Evolutionary conservation across 1,284 basidiomycete species (phyloP).

Genomic region (Abortiporus biennis): DNA sequence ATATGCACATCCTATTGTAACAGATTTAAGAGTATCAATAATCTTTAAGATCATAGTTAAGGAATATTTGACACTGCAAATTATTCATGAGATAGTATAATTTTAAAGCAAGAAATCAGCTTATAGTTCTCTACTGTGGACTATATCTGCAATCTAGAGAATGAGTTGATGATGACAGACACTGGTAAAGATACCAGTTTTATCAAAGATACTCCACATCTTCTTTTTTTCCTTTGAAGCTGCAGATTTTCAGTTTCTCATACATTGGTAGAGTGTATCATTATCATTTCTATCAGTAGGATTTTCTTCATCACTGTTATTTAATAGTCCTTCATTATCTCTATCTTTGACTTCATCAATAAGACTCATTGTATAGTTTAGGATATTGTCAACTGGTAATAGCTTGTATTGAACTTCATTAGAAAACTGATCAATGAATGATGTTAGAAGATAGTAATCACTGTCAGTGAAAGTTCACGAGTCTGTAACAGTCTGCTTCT

Average conservation of each 20-base stretch:
- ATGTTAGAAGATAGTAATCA: constrained; percentile 17
- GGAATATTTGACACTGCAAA: constrained; percentile 29
- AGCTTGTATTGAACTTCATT: constrained; percentile 21
- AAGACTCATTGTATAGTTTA: not conserved
- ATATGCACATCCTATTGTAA: constrained; percentile 12
- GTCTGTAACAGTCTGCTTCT: constrained; percentile 7
- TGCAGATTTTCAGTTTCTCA: constrained; percentile 28
- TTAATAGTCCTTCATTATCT: not conserved
- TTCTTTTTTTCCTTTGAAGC: constrained; percentile 25
- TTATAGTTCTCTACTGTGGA: constrained; percentile 26
- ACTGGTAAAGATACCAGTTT: constrained; percentile 26
- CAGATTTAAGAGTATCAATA: constrained; percentile 14
- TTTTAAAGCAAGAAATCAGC: constrained; percentile 4
- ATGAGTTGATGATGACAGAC: constrained; percentile 25
- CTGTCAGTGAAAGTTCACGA: constrained; percentile 9
- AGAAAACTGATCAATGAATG: constrained; percentile 22
- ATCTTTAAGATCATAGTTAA: constrained; percentile 21
- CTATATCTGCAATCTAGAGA: constrained; percentile 21
- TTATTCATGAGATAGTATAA: constrained; percentile 10
- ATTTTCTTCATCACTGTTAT: constrained; percentile 10
- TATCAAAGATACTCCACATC: constrained; percentile 10
- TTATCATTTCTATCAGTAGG: constrained; percentile 14
- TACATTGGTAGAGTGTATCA: constrained; percentile 14
- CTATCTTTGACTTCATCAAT: not conserved
- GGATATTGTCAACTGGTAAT: not conserved